Conservation (phyloP, 495 filamentous ascomycete genomes). For the Thermothielavioides terrestris region DNA sequence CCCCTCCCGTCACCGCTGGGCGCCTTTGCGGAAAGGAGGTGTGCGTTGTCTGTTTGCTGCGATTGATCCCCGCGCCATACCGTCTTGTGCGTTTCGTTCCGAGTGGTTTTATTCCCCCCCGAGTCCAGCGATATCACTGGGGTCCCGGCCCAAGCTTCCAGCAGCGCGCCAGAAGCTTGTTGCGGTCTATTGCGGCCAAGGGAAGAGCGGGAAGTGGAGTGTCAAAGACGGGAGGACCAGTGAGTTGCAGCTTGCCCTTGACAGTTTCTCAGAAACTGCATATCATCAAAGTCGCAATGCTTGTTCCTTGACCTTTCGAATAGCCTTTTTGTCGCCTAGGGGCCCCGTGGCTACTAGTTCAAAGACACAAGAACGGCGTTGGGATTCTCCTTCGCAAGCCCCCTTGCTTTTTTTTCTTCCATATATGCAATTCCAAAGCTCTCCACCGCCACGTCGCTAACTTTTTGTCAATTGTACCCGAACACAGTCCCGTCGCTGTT, state of each 20-base stretch:
- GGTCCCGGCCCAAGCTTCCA: slow-evolving; percentile 2
- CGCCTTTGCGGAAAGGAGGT: background rate
- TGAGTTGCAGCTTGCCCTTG: slow-evolving; percentile 1
- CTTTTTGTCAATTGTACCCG: background rate
- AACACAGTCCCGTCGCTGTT: background rate
- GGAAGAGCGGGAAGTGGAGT: background rate
- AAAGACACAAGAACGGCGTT: too few relatives aligned
- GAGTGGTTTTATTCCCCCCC: background rate
- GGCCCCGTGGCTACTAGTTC: too few relatives aligned
- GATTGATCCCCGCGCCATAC: background rate
- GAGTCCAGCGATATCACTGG: background rate
- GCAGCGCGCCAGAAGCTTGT: background rate
- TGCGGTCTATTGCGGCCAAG: background rate
- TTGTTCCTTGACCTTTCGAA: too few relatives aligned
- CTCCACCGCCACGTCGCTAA: slow-evolving; percentile 3
- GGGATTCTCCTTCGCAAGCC: background rate
- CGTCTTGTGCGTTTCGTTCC: background rate
- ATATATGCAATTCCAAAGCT: background rate
- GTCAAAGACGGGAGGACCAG: background rate
- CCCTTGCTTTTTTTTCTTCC: slow-evolving; percentile 4
- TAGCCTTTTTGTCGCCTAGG: too few relatives aligned
- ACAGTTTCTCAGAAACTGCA: slow-evolving; percentile 2
- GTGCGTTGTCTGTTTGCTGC: background rate
- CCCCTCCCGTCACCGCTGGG: background rate
- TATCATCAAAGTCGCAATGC: too few relatives aligned